Evolutionary conservation across 2,329 filamentous ascomycete genomes (phyloP).

Genomic region (Aspergillus piperis): DNA sequence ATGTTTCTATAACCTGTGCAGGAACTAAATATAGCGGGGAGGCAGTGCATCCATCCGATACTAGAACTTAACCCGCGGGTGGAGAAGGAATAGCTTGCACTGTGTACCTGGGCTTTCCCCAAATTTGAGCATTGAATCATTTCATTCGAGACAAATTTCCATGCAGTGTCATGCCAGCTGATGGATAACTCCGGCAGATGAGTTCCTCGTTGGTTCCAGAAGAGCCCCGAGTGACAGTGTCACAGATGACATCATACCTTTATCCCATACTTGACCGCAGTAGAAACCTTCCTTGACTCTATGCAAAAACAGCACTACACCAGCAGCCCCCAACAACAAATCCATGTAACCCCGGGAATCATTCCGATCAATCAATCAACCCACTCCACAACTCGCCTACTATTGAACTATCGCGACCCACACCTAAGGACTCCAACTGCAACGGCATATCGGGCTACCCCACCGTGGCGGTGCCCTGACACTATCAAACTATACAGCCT

Average conservation of each 20-base stretch:
- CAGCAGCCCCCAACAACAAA: too few species aligned
- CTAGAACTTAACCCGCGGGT: not conserved
- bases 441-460: not conserved
- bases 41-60: constrained; percentile 10
- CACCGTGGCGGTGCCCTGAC: not conserved
- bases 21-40: constrained; percentile 18
- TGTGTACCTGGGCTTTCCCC: not conserved
- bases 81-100: not conserved
- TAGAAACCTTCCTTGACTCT: too few species aligned
- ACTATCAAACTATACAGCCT: not conserved
- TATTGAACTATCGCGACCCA: not conserved
- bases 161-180: not conserved
- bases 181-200: not conserved
- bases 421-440: not conserved
- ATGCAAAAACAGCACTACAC: too few species aligned
- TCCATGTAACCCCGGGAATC: not conserved
- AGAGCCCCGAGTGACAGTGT: not conserved
- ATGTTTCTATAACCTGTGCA: constrained; percentile 1
- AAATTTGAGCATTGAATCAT: not conserved
- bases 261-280: not conserved
- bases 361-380: not conserved
- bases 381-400: not conserved
- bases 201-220: not conserved
- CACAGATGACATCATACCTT: not conserved
- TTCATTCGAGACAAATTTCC: not conserved